A percentile compares a stretch with the other conserved stretches of the same genome.
phyloP scores from a whole-genome alignment of 352 stramenopile genomes.

The Phytophthora europaea region DNA sequence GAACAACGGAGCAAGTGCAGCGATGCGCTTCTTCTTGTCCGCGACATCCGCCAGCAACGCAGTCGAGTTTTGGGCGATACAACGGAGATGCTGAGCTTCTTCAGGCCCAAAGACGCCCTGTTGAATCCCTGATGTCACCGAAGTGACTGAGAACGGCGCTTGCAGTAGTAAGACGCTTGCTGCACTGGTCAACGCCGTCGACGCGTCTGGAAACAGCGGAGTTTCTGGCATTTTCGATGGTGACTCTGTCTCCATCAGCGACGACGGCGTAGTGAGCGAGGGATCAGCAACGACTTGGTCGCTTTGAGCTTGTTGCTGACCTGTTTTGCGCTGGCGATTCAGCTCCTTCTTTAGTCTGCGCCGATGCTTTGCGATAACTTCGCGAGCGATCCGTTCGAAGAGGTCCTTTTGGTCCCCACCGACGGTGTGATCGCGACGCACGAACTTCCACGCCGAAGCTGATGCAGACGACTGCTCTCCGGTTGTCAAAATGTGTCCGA shows the following conservation, averaged over 20 bases:
- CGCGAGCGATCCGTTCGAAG: slow-evolving; percentile 45
- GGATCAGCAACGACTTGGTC: slow-evolving; percentile 3
- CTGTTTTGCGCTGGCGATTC: slow-evolving; percentile 22
- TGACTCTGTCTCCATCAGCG: slow-evolving; percentile 24
- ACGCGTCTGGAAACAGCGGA: slow-evolving; percentile 27
- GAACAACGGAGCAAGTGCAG: slow-evolving; percentile 40
- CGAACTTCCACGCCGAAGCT: slow-evolving; percentile 61
- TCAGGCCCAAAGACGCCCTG: slow-evolving; percentile 55
- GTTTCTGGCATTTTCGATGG: slow-evolving; percentile 10
- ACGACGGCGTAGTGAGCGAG: slow-evolving; percentile 1
- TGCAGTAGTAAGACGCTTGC: slow-evolving; percentile 34
- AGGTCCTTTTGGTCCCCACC: slow-evolving; percentile 43
- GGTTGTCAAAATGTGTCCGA: slow-evolving; percentile 62
- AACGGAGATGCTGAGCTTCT: slow-evolving; percentile 48
- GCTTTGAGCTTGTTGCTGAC: slow-evolving; percentile 10
- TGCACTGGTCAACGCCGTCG: slow-evolving; percentile 30
- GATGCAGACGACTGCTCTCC: slow-evolving; percentile 22
- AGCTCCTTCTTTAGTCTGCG: slow-evolving; percentile 40
- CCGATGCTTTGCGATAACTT: slow-evolving; percentile 55
- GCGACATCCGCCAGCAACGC: slow-evolving; percentile 15
- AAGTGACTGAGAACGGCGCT: slow-evolving; percentile 53
- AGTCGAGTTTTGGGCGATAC: slow-evolving; percentile 39
- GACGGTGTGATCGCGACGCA: slow-evolving; percentile 42
- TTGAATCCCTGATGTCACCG: slow-evolving; percentile 47
- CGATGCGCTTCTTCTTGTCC: slow-evolving; percentile 38